phyloP scores from a whole-genome alignment of 805 yeast species.

The Suhomyces emberorum region DNA sequence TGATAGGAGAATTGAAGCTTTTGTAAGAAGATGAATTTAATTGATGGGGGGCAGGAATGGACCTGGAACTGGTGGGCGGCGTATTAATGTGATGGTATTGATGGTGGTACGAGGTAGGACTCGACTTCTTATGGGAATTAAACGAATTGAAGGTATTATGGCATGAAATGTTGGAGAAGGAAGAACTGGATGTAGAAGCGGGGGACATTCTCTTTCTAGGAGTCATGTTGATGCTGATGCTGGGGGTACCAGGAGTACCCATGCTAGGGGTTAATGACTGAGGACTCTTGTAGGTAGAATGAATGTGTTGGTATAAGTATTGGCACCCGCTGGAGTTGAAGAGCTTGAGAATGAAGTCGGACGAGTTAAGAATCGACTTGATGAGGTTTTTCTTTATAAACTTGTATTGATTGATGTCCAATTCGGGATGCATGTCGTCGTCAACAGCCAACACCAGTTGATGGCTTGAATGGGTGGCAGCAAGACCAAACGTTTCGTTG shows the following conservation, averaged over 20 bases:
- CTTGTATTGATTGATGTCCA: constrained; percentile 8
- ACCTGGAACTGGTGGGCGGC: constrained; percentile 5
- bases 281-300: constrained; percentile 5
- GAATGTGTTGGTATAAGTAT: constrained; percentile 16
- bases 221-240: constrained; percentile 4
- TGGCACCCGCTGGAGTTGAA: constrained; percentile 31
- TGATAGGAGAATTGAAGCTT: constrained; percentile 4
- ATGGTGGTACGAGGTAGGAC: neutral
- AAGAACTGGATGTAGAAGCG: constrained; percentile 4
- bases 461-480: constrained; percentile 6
- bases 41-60: constrained; percentile 14
- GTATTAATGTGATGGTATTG: constrained; percentile 5
- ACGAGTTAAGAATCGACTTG: constrained; percentile 23
- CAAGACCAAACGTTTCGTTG: constrained; percentile 13
- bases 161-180: constrained; percentile 2
- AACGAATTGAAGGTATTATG: constrained; percentile 11
- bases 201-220: constrained; percentile 4
- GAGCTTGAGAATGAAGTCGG: constrained; percentile 25
- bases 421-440: constrained; percentile 1
- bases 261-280: neutral
- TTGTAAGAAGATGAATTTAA: constrained; percentile 4
- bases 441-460: constrained; percentile 6
- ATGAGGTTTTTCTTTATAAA: constrained; percentile 25
- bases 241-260: constrained; percentile 1
- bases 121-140: constrained; percentile 2